A percentile compares a stretch with the other conserved stretches of the same genome.
Conservation (phyloP, 2,329 filamentous ascomycete species). For the Periconia macrospinosa region DNA sequence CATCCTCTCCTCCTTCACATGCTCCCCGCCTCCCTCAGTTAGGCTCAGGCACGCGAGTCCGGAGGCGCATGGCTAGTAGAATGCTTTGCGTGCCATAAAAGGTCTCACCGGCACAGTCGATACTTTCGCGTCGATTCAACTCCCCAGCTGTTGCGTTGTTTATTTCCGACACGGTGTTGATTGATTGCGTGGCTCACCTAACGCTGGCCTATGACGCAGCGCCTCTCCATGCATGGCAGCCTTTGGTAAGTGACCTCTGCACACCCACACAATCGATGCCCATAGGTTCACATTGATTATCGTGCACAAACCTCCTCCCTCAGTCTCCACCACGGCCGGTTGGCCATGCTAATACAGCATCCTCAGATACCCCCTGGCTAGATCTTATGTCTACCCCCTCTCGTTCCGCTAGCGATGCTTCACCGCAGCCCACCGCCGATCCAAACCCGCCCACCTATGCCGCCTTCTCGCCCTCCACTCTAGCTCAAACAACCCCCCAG, state of each 20-base stretch:
- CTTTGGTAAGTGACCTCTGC: conserved; percentile 38
- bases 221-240: conserved; percentile 45
- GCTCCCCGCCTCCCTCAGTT: conserved; percentile 7
- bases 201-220: conserved; percentile 39
- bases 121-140: no score
- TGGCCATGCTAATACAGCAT: conserved; percentile 27
- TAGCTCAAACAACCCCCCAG: conserved; percentile 68
- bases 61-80: not conserved
- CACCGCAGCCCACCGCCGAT: conserved; percentile 44
- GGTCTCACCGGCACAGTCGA: no score
- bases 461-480: conserved; percentile 82
- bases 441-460: conserved; percentile 73
- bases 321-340: conserved; percentile 10
- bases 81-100: not conserved
- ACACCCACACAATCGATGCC: not conserved
- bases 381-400: conserved; percentile 45
- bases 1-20: conserved; percentile 10
- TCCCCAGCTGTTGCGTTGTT: no score
- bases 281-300: not conserved
- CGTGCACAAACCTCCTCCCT: conserved; percentile 5
- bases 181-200: conserved; percentile 9
- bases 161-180: no score
- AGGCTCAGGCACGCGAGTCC: not conserved
- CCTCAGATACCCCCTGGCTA: conserved; percentile 45
- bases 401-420: conserved; percentile 40